A percentile compares a stretch with the other conserved stretches of the same genome.
These are phyloP conservation scores for Orbilia quercus DNA, from an alignment of 2,329 filamentous ascomycete genomes.

Conservation along the genomic window DNA sequence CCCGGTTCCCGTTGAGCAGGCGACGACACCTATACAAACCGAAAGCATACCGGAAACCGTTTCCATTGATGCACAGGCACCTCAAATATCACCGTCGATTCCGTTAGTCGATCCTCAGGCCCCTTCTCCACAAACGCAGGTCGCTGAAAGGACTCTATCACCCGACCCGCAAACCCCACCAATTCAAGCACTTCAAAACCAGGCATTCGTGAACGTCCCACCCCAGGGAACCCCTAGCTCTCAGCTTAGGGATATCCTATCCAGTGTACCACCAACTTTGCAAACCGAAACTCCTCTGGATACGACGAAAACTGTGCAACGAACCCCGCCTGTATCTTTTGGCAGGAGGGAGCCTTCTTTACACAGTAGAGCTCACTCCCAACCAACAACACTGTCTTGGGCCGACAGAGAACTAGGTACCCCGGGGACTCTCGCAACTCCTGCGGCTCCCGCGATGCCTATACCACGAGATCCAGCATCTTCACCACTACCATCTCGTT, in stretches of 20 bases:
- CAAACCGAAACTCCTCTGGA: no score
- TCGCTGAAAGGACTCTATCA: no score
- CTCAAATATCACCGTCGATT: neutral
- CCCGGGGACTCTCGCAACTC: neutral
- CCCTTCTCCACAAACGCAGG: no score
- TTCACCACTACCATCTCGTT: neutral
- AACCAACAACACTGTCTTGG: slow-evolving; percentile 2
- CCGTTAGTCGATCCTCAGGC: no score
- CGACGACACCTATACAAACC: neutral
- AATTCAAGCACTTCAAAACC: neutral
- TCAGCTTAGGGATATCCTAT: neutral
- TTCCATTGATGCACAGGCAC: neutral
- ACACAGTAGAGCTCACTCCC: neutral
- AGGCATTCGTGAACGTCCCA: neutral
- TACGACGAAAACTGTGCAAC: no score
- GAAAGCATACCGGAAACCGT: neutral
- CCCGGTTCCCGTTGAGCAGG: neutral
- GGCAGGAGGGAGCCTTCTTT: neutral
- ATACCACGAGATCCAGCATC: neutral
- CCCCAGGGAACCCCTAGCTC: neutral
- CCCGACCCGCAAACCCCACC: no score
- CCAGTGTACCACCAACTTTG: neutral
- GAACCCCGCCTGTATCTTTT: no score
- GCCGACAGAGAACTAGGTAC: slow-evolving; percentile 20
- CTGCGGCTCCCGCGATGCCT: no score